Evolutionary conservation across 1,139 yeast genomes (phyloP), one percentile per base, ranked within the genome.

Genomic region (Pichia cactophila): DNA sequence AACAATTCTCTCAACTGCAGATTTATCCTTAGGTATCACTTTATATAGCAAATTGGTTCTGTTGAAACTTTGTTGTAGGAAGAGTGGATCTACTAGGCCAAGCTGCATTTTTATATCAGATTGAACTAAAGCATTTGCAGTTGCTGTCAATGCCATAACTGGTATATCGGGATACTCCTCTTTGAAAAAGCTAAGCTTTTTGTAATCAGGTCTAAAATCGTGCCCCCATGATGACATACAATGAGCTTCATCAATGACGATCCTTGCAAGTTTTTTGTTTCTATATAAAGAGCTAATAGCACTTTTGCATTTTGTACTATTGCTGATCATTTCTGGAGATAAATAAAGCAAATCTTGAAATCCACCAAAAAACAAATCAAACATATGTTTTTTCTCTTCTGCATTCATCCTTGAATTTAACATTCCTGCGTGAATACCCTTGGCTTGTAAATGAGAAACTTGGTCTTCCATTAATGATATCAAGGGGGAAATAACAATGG

Each of bases 191-290:
- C 82, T 81, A 65, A 94, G 72, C 33, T 83, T 85, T 60, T 89
- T 87, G 68, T 94, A 94, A 65, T 92, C 97, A 0, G 97, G 97
- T 51, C 99, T 74, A 65, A 94, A 94, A 67, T 94, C 98, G 66
- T 94, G 98, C 17, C 99, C 99, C 99, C 99, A 94, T 11, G 95
- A 86, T 52, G 96, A 87, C 50, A 94, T 95, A 74, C 99, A 94
- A 68, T 94, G 99, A 0, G 98, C 98, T 63, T 94, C 99, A 68
- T 94, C 99, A 44, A 94, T 89, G 11, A 94, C 97, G 35, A 94
- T 78, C 48, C 97, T 72, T 0, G 97, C 96, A 41, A 94, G 69
- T 58, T 72, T 70, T 6, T 74, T 70, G 39, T 73, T 74, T 3
- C 72, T 69, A 62, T 86, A 73, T 20, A 92, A 69, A 47, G 69